These are phyloP conservation scores for Moringa oleifera DNA, from an alignment of 345 rosid genomes.

Conservation along the genomic window DNA sequence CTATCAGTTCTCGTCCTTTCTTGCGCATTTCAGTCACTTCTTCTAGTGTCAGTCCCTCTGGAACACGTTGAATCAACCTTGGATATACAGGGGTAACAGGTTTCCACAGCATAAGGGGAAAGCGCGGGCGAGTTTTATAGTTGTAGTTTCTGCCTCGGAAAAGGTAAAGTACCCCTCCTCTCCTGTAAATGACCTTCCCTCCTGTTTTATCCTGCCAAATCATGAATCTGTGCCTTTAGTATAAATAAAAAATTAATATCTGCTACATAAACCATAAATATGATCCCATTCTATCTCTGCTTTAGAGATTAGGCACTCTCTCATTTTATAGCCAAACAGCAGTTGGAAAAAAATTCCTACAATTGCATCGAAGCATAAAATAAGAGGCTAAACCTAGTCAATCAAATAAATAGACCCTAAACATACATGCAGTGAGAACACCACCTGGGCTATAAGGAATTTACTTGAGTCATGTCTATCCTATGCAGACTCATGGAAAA, in stretches of 20 bases:
- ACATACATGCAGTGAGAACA: no score
- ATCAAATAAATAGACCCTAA: no score
- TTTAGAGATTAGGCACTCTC: not conserved
- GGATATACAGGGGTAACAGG: slow-evolving; percentile 83
- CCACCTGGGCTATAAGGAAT: no score
- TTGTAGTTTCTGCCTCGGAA: slow-evolving; percentile 94
- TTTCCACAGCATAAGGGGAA: slow-evolving; percentile 96
- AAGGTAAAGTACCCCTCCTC: slow-evolving; percentile 70
- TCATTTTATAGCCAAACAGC: not conserved
- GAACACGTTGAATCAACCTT: slow-evolving; percentile 55
- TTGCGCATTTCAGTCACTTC: slow-evolving; percentile 76
- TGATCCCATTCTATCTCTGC: not conserved
- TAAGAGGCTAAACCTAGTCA: not conserved
- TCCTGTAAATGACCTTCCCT: slow-evolving; percentile 74
- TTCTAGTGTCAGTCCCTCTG: slow-evolving; percentile 62
- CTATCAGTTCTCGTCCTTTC: slow-evolving; percentile 67
- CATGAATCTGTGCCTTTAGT: not conserved
- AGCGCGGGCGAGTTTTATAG: slow-evolving; percentile 65
- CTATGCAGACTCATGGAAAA: not conserved
- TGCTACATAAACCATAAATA: no score
- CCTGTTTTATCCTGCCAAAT: slow-evolving; percentile 78
- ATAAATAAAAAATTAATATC: not conserved
- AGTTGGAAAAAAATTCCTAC: not conserved
- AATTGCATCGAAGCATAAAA: no score
- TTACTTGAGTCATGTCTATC: not conserved